Evolutionary conservation across 768 basidiomycete genomes (phyloP), one percentile per base, ranked within the genome.

Genomic region (Suillus spraguei): DNA sequence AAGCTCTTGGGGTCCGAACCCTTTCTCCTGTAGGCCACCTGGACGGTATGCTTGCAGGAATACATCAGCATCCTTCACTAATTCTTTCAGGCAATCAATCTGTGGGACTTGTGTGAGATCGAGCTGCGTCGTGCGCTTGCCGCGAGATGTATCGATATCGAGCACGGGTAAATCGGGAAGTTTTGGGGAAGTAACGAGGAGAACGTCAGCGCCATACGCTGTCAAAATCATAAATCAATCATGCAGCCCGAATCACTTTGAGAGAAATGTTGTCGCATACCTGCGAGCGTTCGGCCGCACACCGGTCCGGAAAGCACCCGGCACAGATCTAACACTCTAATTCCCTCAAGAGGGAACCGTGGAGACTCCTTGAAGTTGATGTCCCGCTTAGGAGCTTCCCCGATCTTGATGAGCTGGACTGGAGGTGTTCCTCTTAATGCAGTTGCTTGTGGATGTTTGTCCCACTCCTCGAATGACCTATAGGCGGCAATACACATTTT

Each of bases 21-120:
- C 85, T 61, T 82, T 83, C 4, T 65, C 72, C 9, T 72, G 74
- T 16, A 88, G 70, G 0, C 81, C 82, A 2, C 81, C 81, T 0
- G 87, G 86, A 13, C 86, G 79, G 70, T 87, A 88, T 3, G 82
- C 79, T 66, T 89, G 87, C 16, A 89, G 69, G 69, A 89, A 88
- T 10, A 88, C 85, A 66, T 88, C 84, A 0, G 82, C 77, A 32
- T 78, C 77, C 47, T 68, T 65, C 20, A 78, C 72, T 1, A 89
- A 78, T 1, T 62, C 50, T 22, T 61, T 61, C 6, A 87, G 76
- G 9, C 60, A 77, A 11, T 70, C 67, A 10, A 64, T 67, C 60
- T 82, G 83, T 1, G 63, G 28, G 8, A 65, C 28, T 2, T 52
- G 49, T 4, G 72, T 77, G 7, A 89, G 76, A 63, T 88, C 84